A percentile compares a stretch with the other conserved stretches of the same genome.
These are phyloP conservation scores for Arachis stenosperma DNA, from an alignment of 306 rosid genomes.

Conservation along the genomic window DNA sequence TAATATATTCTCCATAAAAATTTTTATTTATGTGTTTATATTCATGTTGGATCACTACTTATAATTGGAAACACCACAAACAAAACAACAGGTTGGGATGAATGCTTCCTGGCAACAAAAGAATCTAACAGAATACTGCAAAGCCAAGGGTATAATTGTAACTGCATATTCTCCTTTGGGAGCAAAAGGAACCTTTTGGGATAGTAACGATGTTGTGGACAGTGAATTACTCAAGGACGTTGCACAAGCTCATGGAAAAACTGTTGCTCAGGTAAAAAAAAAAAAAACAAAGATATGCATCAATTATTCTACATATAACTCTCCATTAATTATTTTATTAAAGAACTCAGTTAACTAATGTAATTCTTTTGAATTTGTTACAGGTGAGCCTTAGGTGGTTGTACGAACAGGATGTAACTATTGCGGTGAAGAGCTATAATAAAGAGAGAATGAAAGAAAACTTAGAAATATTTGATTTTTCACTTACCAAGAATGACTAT, in stretches of 20 bases:
- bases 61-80: no score
- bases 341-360: no score
- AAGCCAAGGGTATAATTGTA: slow-evolving; percentile 40
- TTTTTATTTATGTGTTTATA: no score
- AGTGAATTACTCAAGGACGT: slow-evolving; percentile 47
- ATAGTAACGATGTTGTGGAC: slow-evolving; percentile 44
- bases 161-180: slow-evolving; percentile 56
- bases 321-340: no score
- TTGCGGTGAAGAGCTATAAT: slow-evolving; percentile 53
- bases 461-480: slow-evolving; percentile 48
- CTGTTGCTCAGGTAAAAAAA: slow-evolving; percentile 44
- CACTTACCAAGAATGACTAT: slow-evolving; percentile 44
- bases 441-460: slow-evolving; percentile 52
- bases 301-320: no score
- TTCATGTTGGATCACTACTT: no score
- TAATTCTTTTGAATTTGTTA: no score
- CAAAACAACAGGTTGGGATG: slow-evolving; percentile 44
- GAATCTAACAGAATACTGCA: slow-evolving; percentile 48
- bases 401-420: slow-evolving; percentile 45
- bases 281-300: neutral
- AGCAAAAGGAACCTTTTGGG: slow-evolving; percentile 43
- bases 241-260: slow-evolving; percentile 48
- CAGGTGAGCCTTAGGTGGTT: slow-evolving; percentile 44
- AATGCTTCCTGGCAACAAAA: slow-evolving; percentile 50
- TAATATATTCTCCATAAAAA: no score